Evolutionary conservation across 306 rosid species (phyloP), one percentile per base, ranked within the genome.

Genomic region (Inga oerstediana): DNA sequence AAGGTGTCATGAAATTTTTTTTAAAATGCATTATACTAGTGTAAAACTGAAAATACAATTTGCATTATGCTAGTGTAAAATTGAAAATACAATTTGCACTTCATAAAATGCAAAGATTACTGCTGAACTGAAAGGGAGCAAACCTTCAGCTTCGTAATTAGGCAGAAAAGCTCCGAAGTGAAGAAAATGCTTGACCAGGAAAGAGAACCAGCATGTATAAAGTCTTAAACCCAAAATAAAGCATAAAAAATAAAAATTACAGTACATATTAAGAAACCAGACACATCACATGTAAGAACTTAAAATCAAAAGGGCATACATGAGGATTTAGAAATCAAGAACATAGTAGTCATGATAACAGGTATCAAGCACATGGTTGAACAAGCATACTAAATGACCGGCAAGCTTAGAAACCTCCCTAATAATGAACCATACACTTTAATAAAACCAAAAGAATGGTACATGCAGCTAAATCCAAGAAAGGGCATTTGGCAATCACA

Each of bases 401-500:
- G 65, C 17, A 32, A 72, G 49, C 48, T 30, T 46, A 80, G 4
- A 30, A 44, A 51, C 72, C 68, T 30, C 72, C 49, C 82, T 37
- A 35, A 30, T 67, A 37, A 75, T 17, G 70, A 75, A 22, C 8
- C 20, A 76, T 12, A 11, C 16, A 2, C 45, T 30, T 32, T n/a
- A 71, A 11, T 30, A 6, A 6, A 81, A 74, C 20, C 48, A 80
- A 45, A 83, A 77, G 12, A 11, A 72, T 77, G 61, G 66, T 59
- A 13, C 70, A 77, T 72, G 84, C 85, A 86, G 82, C 49, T 65
- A 56, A 74, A 71, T 48, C 72, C 77, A 77, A 75, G 72, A 88
- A 81, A 51, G 71, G 72, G 41, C 79, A 79, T 79, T 69, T 65
- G 72, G 74, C 66, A 84, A 86, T 76, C 80, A 56, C 81, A 27